A percentile compares a stretch with the other conserved stretches of the same genome.
Evolutionary conservation across 2,329 filamentous ascomycete species (phyloP).

Genomic region (Fusarium sp.): DNA sequence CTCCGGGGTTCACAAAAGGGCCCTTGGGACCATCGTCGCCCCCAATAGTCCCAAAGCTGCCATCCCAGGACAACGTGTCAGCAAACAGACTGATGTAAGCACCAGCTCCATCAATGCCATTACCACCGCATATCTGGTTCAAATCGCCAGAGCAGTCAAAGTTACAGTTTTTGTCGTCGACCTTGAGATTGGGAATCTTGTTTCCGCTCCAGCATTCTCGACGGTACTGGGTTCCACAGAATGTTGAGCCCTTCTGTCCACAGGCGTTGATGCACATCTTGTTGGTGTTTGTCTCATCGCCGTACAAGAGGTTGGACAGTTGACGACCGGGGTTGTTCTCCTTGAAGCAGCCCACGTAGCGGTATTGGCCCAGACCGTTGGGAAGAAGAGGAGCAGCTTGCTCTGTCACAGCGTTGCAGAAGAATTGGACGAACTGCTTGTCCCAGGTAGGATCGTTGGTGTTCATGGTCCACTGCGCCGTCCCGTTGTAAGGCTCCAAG

Average conservation of each 20-base stretch:
- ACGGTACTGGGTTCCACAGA: conserved; percentile 63
- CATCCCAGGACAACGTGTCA: conserved; percentile 45
- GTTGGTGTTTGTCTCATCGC: conserved; percentile 56
- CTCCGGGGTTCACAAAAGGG: conserved; percentile 52
- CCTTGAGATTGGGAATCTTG: conserved; percentile 56
- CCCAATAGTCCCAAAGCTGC: conserved; percentile 7
- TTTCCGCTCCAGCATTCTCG: conserved; percentile 67
- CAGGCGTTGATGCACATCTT: conserved; percentile 60
- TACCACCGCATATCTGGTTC: conserved; percentile 65
- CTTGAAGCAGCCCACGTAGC: conserved; percentile 66
- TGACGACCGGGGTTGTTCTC: conserved; percentile 68
- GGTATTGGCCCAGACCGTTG: conserved; percentile 60
- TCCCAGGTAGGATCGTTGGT: conserved; percentile 64
- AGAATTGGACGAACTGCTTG: conserved; percentile 65
- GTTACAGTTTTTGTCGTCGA: conserved; percentile 61
- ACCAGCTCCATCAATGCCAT: conserved; percentile 52
- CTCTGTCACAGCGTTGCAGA: conserved; percentile 62
- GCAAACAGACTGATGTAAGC: conserved; percentile 63
- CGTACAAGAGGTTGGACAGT: conserved; percentile 56
- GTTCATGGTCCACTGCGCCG: conserved; percentile 67
- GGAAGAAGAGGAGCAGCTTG: conserved; percentile 62
- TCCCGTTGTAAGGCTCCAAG: conserved; percentile 59
- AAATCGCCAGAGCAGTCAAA: conserved; percentile 62
- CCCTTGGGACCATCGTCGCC: conserved; percentile 22
- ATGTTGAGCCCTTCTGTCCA: conserved; percentile 48